Conservation (phyloP, 2,329 filamentous ascomycete genomes). For the Sarocladiaceae sp. region DNA sequence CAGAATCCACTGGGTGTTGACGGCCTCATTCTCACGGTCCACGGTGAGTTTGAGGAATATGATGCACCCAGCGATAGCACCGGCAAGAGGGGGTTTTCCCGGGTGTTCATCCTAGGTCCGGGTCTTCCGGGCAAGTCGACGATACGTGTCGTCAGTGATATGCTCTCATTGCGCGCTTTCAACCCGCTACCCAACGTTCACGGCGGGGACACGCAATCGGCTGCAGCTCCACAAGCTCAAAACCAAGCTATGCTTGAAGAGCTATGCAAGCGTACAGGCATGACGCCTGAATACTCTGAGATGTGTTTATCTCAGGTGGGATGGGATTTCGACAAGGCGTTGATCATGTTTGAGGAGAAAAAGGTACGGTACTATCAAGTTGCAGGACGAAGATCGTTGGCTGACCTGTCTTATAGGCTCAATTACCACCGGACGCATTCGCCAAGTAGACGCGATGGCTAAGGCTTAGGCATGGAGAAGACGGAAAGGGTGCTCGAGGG, state of each 20-base stretch:
- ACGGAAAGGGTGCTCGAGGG: slow-evolving; percentile 9
- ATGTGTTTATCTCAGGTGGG: slow-evolving; percentile 73
- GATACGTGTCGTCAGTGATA: slow-evolving; percentile 73
- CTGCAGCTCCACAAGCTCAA: slow-evolving; percentile 30
- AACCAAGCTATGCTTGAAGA: slow-evolving; percentile 68
- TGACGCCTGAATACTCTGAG: slow-evolving; percentile 72
- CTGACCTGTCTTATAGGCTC: slow-evolving; percentile 13
- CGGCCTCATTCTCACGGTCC: slow-evolving; percentile 71
- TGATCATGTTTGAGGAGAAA: slow-evolving; percentile 67
- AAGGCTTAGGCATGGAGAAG: slow-evolving; percentile 3
- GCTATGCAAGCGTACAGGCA: slow-evolving; percentile 69
- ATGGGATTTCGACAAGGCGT: slow-evolving; percentile 74
- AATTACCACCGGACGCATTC: slow-evolving; percentile 22
- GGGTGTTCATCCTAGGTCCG: slow-evolving; percentile 73
- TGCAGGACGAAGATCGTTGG: background rate
- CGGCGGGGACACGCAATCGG: slow-evolving; percentile 18
- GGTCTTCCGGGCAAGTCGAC: slow-evolving; percentile 56
- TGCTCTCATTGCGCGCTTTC: slow-evolving; percentile 67
- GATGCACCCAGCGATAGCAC: slow-evolving; percentile 49
- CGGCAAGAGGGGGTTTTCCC: slow-evolving; percentile 71
- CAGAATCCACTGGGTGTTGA: slow-evolving; percentile 62
- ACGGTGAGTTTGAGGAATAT: slow-evolving; percentile 77
- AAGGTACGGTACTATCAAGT: slow-evolving; percentile 49
- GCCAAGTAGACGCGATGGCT: slow-evolving; percentile 9
- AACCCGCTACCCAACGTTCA: slow-evolving; percentile 40